These are phyloP conservation scores for Mucor lusitanicus DNA, from an alignment of 371 early-diverging fungal species.

Conservation along the genomic window DNA sequence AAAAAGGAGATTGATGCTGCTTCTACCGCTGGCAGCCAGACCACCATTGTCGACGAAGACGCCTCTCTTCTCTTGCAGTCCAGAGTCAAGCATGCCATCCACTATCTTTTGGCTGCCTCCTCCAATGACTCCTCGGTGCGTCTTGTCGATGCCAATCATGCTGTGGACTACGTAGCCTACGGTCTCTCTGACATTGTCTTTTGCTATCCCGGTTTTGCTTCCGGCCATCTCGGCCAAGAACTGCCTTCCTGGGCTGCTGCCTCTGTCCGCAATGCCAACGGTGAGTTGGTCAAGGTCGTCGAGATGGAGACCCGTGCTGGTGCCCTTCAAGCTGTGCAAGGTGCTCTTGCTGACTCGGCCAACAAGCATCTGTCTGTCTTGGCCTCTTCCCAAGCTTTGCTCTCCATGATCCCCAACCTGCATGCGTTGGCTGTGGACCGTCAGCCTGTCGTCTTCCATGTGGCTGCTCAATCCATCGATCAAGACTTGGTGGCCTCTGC, in stretches of 20 bases:
- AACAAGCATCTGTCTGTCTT: slow-evolving; percentile 60
- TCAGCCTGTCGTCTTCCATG: slow-evolving; percentile 82
- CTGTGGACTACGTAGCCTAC: slow-evolving; percentile 75
- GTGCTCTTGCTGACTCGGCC: slow-evolving; percentile 58
- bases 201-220: slow-evolving; percentile 70
- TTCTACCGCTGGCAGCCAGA: slow-evolving; percentile 44
- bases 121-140: slow-evolving; percentile 20
- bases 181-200: slow-evolving; percentile 78
- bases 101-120: slow-evolving; percentile 21
- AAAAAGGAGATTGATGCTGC: slow-evolving; percentile 35
- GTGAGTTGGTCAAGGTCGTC: slow-evolving; percentile 63
- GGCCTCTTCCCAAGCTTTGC: slow-evolving; percentile 73
- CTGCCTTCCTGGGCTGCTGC: slow-evolving; percentile 65
- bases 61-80: slow-evolving; percentile 34
- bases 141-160: slow-evolving; percentile 65
- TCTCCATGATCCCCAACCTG: slow-evolving; percentile 82
- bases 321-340: slow-evolving; percentile 82
- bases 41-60: slow-evolving; percentile 51
- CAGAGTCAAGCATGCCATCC: slow-evolving; percentile 30
- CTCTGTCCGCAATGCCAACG: slow-evolving; percentile 60
- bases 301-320: slow-evolving; percentile 80
- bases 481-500: slow-evolving; percentile 56
- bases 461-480: slow-evolving; percentile 69
- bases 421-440: slow-evolving; percentile 63
- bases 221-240: slow-evolving; percentile 64